Evolutionary conservation across 2,329 filamentous ascomycete genomes (phyloP).

Genomic region (Cladorrhinum sp.): DNA sequence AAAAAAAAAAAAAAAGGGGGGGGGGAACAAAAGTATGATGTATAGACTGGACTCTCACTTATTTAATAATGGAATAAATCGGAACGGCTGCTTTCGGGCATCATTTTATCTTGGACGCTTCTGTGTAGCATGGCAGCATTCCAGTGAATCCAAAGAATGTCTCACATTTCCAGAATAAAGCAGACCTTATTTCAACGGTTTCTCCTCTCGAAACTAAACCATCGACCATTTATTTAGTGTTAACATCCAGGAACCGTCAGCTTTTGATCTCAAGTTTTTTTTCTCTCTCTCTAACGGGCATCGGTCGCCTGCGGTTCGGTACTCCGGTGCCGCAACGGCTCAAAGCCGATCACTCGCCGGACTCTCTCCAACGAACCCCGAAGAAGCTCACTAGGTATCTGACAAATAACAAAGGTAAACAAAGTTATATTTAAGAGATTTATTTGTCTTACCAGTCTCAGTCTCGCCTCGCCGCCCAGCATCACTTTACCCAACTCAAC

Average conservation of each 20-base stretch:
- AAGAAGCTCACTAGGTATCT: background rate
- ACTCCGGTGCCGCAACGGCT: background rate
- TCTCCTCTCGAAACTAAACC: background rate
- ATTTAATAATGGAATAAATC: too few species aligned
- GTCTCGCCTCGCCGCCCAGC: too few species aligned
- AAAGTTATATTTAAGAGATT: background rate
- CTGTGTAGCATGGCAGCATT: background rate
- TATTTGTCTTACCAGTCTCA: too few species aligned
- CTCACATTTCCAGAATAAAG: too few species aligned
- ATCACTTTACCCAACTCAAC: background rate
- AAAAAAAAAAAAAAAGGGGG: too few species aligned
- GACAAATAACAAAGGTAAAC: background rate
- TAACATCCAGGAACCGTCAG: background rate
- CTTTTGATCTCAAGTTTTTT: background rate
- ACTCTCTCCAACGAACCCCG: slow-evolving; percentile 29
- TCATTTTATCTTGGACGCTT: too few species aligned
- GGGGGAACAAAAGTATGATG: too few species aligned
- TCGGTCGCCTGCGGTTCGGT: background rate
- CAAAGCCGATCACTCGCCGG: slow-evolving; percentile 12
- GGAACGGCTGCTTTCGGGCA: too few species aligned
- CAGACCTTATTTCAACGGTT: background rate
- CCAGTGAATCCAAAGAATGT: too few species aligned
- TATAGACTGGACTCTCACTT: too few species aligned
- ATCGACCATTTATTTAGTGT: background rate
- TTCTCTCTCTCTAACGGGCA: slow-evolving; percentile 4